These are phyloP conservation scores for Cynara cardunculus DNA, from an alignment of 129 eudicot species.

Conservation along the genomic window DNA sequence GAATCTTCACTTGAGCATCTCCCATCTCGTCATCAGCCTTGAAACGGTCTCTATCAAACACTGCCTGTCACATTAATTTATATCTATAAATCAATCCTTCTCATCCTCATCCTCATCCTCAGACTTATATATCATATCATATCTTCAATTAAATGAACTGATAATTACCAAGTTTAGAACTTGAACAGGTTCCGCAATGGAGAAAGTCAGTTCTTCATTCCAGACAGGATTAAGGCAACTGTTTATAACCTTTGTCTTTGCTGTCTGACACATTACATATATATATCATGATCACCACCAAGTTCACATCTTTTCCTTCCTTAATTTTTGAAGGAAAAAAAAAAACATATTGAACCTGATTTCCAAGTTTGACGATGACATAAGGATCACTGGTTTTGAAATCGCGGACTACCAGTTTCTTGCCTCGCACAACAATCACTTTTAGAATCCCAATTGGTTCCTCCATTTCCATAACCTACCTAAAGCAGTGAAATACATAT, in stretches of 20 bases:
- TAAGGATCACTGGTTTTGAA: conserved; percentile 68
- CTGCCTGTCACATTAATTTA: conserved; percentile 33
- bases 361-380: conserved; percentile 48
- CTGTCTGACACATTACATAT: conserved; percentile 28
- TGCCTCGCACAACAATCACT: conserved; percentile 49
- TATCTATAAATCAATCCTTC: too few relatives aligned
- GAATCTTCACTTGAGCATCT: conserved; percentile 48
- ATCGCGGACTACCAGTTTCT: conserved; percentile 47
- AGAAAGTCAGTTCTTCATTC: conserved; percentile 54
- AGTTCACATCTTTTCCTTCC: background rate
- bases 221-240: conserved; percentile 66
- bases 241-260: conserved; percentile 54
- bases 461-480: conserved; percentile 45
- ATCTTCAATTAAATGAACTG: too few relatives aligned
- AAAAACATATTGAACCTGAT: too few relatives aligned
- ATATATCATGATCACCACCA: background rate
- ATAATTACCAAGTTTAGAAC: conserved; percentile 48
- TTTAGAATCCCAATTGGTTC: conserved; percentile 39
- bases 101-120: too few relatives aligned
- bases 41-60: conserved; percentile 59
- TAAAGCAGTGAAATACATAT: too few relatives aligned
- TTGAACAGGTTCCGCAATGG: conserved; percentile 38
- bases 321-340: too few relatives aligned
- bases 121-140: too few relatives aligned
- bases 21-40: conserved; percentile 74